A percentile compares a stretch with the other conserved stretches of the same genome.
phyloP scores from a whole-genome alignment of 495 filamentous ascomycete genomes.

The Penicillium lagena region DNA sequence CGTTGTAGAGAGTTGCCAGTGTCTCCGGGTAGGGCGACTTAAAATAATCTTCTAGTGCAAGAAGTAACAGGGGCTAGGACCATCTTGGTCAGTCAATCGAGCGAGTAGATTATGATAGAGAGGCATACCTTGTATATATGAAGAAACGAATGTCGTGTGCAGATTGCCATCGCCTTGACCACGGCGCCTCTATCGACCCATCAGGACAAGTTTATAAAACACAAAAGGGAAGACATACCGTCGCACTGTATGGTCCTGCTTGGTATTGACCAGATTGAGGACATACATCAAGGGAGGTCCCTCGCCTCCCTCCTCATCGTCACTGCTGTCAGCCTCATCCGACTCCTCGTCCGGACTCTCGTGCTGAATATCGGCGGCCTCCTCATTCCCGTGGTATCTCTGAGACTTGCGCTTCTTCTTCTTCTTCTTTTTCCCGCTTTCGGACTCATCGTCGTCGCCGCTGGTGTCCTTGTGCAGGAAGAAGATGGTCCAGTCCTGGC shows the following conservation, averaged over 20 bases:
- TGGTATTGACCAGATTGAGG: slow-evolving; percentile 94
- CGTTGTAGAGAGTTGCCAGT: slow-evolving; percentile 80
- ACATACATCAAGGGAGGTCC: slow-evolving; percentile 95
- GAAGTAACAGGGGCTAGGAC: slow-evolving; percentile 72
- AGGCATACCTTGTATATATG: slow-evolving; percentile 88
- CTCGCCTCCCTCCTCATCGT: slow-evolving; percentile 57
- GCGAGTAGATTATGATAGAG: background rate
- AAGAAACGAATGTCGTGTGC: slow-evolving; percentile 94
- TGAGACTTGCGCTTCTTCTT: slow-evolving; percentile 39
- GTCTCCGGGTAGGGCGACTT: slow-evolving; percentile 86
- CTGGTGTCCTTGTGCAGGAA: slow-evolving; percentile 93
- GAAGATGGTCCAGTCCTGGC: slow-evolving; percentile 99
- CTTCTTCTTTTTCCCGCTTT: slow-evolving; percentile 48
- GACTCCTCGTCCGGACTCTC: slow-evolving; percentile 42
- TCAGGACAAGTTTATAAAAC: background rate
- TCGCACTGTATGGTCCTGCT: slow-evolving; percentile 86
- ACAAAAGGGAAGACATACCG: slow-evolving; percentile 38
- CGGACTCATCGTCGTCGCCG: slow-evolving; percentile 66
- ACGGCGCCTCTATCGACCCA: slow-evolving; percentile 67
- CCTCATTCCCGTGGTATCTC: slow-evolving; percentile 41
- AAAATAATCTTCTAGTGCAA: slow-evolving; percentile 98
- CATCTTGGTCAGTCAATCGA: slow-evolving; percentile 12
- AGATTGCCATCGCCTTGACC: slow-evolving; percentile 99
- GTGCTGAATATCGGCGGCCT: slow-evolving; percentile 40
- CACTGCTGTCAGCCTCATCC: slow-evolving; percentile 40